phyloP scores from a whole-genome alignment of 1,139 yeast species.

The Meyerozyma elateridarum region DNA sequence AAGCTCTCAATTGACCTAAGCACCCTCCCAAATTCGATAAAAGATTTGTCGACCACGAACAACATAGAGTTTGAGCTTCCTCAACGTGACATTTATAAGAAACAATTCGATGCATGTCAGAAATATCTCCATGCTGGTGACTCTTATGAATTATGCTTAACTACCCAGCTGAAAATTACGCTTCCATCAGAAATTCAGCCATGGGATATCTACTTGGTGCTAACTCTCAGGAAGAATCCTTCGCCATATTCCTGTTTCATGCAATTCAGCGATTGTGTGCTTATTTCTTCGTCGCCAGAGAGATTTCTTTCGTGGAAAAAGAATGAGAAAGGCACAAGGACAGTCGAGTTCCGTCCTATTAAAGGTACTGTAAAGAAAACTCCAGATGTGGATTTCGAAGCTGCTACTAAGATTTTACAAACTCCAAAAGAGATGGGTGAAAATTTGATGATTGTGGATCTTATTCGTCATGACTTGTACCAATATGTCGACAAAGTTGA shows the following conservation, averaged over 20 bases:
- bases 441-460: slow-evolving; percentile 93
- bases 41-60: slow-evolving; percentile 6
- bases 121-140: slow-evolving; percentile 72
- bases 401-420: slow-evolving; percentile 62
- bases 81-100: slow-evolving; percentile 46
- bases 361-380: slow-evolving; percentile 88
- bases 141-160: slow-evolving; percentile 89
- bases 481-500: slow-evolving; percentile 62
- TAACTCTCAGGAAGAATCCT: slow-evolving; percentile 67
- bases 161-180: slow-evolving; percentile 66
- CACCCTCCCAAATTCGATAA: not conserved
- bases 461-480: slow-evolving; percentile 87
- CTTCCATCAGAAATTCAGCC: slow-evolving; percentile 46
- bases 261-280: slow-evolving; percentile 63
- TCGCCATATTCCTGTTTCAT: slow-evolving; percentile 88
- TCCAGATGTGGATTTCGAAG: slow-evolving; percentile 43
- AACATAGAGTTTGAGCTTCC: slow-evolving; percentile 47
- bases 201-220: slow-evolving; percentile 77
- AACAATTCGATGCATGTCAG: slow-evolving; percentile 63
- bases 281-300: slow-evolving; percentile 92
- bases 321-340: slow-evolving; percentile 21
- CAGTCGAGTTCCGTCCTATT: slow-evolving; percentile 84
- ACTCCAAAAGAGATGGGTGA: slow-evolving; percentile 96
- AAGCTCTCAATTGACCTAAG: not conserved
- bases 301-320: slow-evolving; percentile 80